phyloP scores from a whole-genome alignment of 2,329 filamentous ascomycete genomes.

The Xylaria arbuscula region DNA sequence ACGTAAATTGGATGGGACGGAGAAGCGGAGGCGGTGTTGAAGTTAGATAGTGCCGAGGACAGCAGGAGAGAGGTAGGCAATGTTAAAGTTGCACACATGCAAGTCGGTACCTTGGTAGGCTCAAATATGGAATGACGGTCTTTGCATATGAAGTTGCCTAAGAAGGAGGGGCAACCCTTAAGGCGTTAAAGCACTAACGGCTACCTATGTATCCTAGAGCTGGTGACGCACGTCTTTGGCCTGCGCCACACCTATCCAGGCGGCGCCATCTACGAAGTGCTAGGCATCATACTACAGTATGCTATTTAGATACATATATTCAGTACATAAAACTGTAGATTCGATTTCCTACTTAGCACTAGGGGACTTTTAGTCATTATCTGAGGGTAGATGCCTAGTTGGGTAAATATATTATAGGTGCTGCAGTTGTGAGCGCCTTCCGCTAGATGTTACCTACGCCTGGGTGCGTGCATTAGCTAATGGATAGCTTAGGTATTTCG shows the following conservation, averaged over 20 bases:
- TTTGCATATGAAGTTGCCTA: slow-evolving; percentile 30
- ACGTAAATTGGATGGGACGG: slow-evolving; percentile 24
- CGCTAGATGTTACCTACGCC: too few species aligned
- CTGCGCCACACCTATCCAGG: slow-evolving; percentile 33
- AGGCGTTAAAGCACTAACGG: neutral
- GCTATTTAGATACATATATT: neutral
- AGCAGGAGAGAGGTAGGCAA: slow-evolving; percentile 11
- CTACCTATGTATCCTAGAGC: slow-evolving; percentile 4
- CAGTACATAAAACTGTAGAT: too few species aligned
- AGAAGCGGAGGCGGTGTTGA: slow-evolving; percentile 11
- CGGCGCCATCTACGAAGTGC: too few species aligned
- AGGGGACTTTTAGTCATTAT: too few species aligned
- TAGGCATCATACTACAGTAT: too few species aligned
- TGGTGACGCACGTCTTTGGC: slow-evolving; percentile 34
- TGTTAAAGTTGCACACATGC: slow-evolving; percentile 23
- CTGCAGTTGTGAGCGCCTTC: neutral
- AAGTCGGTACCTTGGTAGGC: slow-evolving; percentile 27
- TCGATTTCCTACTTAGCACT: too few species aligned
- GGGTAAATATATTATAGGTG: too few species aligned
- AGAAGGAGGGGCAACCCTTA: slow-evolving; percentile 28
- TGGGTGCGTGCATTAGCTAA: slow-evolving; percentile 1
- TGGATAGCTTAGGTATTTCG: slow-evolving; percentile 8
- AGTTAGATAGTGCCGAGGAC: slow-evolving; percentile 11
- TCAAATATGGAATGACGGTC: slow-evolving; percentile 28
- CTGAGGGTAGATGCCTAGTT: too few species aligned